Evolutionary conservation across 257 asterid species (phyloP), one percentile per base, ranked within the genome.

Genomic region (Ballota nigra): DNA sequence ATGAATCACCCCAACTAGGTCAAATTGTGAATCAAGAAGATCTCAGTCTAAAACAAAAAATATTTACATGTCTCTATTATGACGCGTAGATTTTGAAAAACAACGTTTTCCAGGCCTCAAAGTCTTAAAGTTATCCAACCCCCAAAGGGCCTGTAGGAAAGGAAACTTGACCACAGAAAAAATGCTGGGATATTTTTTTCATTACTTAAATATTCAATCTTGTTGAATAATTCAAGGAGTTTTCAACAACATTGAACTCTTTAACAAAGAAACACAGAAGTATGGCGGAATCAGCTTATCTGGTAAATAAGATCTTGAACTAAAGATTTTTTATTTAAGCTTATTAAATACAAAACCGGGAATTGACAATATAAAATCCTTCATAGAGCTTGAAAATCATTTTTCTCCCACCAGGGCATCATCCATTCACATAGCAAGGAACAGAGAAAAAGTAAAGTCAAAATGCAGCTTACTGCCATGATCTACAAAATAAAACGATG

Each of bases 371-470:
- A 45, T 36, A 55, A 70, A 63, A 28, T 34, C 19, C 56, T 26
- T 53, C 34, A 36, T 19, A 22, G 51, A 23, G 16, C 23, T 61
- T n/a, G n/a, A n/a, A 61, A 45, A 55, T n/a, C n/a, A 9, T 19
- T 52, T 59, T 52, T 34, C 63, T 34, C 57, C 56, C 58, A 64
- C 58, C 26, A 53, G 20, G 47, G 53, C 52, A 31, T 47, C 55
- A 74, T 52, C 33, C 63, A 16, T 79, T 69, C 47, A n/a, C 52
- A 38, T 5, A 12, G 31, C 26, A 58, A 43, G 60, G 73, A 57
- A 68, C 69, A 47, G 41, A 18, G 3, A 60, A 43, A 34, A 73
- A 63, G 31, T 23, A 77, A n/a, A n/a, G 34, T 47, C 62, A 43
- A 28, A 78, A 19, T 9, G 20, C n/a, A n/a, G n/a, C n/a, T n/a